These are phyloP conservation scores for Russula virescens DNA, from an alignment of 768 basidiomycete genomes.

Conservation along the genomic window DNA sequence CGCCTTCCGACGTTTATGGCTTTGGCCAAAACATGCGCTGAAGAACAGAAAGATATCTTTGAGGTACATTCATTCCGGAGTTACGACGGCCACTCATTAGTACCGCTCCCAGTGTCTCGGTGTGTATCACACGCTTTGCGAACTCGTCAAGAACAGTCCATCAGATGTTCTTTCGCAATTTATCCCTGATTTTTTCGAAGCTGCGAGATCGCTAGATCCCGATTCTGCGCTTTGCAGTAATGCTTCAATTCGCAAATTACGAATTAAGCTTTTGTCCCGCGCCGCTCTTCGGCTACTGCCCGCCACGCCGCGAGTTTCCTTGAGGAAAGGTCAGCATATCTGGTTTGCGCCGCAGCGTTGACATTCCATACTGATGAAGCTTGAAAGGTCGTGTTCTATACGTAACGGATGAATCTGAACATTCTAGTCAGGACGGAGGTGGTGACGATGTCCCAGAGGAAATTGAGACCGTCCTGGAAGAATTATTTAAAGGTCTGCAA, in stretches of 20 bases:
- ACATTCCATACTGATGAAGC: constrained; percentile 2
- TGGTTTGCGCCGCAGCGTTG: not conserved
- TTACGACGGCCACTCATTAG: not conserved
- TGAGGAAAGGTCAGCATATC: constrained; percentile 38
- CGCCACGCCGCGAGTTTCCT: constrained; percentile 33
- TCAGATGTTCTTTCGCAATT: constrained; percentile 45
- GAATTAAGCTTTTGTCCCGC: constrained; percentile 62
- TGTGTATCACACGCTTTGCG: constrained; percentile 60
- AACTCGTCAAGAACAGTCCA: constrained; percentile 61
- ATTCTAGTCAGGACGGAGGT: constrained; percentile 29
- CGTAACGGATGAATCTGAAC: constrained; percentile 20
- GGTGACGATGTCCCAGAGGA: constrained; percentile 71
- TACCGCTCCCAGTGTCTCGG: constrained; percentile 53
- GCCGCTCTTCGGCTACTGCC: constrained; percentile 59
- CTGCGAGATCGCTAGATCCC: constrained; percentile 41
- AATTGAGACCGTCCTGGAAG: constrained; percentile 67
- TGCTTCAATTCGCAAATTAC: constrained; percentile 62
- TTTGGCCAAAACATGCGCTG: constrained; percentile 8
- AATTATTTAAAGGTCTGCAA: constrained; percentile 65
- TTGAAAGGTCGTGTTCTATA: not conserved
- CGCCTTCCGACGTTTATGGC: constrained; percentile 15
- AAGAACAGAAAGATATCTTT: constrained; percentile 15
- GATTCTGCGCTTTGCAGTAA: constrained; percentile 44
- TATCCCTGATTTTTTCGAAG: constrained; percentile 39
- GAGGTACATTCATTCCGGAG: constrained; percentile 10